Conservation (phyloP, 257 asterid genomes). For the Eustoma russellianum region DNA sequence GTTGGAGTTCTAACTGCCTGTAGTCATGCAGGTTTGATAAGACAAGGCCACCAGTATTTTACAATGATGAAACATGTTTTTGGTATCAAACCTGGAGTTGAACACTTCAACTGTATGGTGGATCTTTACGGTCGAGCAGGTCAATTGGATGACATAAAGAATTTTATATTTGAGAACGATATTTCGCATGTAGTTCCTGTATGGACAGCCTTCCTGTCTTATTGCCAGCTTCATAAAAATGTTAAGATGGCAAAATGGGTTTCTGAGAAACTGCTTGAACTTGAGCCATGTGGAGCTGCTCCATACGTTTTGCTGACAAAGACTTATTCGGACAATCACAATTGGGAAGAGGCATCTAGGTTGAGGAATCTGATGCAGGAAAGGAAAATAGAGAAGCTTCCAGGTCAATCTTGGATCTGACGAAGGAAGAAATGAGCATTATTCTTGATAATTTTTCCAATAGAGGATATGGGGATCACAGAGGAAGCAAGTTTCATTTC, state of each 20-base stretch:
- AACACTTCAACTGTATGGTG: constrained; percentile 65
- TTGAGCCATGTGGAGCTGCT: constrained; percentile 35
- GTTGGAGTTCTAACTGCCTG: constrained; percentile 60
- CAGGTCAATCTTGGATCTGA: constrained; percentile 65
- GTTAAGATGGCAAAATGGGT: constrained; percentile 53
- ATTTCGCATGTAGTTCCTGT: constrained; percentile 37
- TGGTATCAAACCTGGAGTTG: constrained; percentile 32
- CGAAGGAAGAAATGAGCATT: neutral
- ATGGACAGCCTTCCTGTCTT: constrained; percentile 54
- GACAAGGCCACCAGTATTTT: constrained; percentile 62
- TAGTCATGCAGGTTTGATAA: constrained; percentile 64
- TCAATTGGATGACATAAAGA: constrained; percentile 41
- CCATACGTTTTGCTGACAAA: constrained; percentile 46
- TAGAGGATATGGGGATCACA: no score
- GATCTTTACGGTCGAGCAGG: constrained; percentile 73
- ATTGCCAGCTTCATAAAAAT: constrained; percentile 57
- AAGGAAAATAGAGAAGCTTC: constrained; percentile 41
- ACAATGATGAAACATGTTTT: constrained; percentile 48
- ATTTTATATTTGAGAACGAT: constrained; percentile 38
- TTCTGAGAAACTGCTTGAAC: constrained; percentile 40
- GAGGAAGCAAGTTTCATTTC: no score
- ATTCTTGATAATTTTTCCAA: no score
- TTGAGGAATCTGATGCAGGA: constrained; percentile 44
- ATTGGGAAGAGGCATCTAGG: constrained; percentile 56
- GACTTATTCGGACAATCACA: constrained; percentile 38